Base-by-base conservation (phyloP, 1,284 basidiomycete genomes). In the Inonotus obliquus region DNA sequence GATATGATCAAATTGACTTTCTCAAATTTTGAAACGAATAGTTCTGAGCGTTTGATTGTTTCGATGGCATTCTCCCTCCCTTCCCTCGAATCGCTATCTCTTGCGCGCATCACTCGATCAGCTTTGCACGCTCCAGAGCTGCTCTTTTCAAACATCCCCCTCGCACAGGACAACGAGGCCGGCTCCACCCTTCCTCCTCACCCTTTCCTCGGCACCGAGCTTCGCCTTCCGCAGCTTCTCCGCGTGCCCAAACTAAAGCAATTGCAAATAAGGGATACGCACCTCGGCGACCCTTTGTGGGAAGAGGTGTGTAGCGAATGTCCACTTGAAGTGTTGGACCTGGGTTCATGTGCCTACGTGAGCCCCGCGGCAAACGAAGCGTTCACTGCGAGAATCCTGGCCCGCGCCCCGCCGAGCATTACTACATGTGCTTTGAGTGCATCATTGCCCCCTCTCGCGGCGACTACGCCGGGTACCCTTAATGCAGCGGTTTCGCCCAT, bases 1-100 rank as follows among this genome's bases (percentile, higher is more conserved):
- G 23, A 2, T 21, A 44, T 49, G 47, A 23, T 35, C 41, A n/a
- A 35, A 10, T 17, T 38, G 27, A 17, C 48, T 39, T 38, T 44
- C 1, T 51, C 29, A 29, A 14, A 5, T 55, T 1, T n/a, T 52
- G 21, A 32, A 25, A 19, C 17, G 27, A 1, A 48, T 65, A 89
- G 88, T 72, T 90, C 86, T 70, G 87, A 90, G 69, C 78, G 87
- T 45, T 75, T 88, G 3, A 83, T 81, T 59, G 86, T 89, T n/a
- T 80, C 82, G 13, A 83, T 90, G 61, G 87, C 87, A 0, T 81
- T 82, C 5, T 81, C 83, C 1, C 71, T 85, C 2, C 82, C 82
- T 10, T 72, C 75, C 64, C 79, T 90, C 32, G 70, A 79, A 63
- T 76, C 81, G 57, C 79, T 90, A 57, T 77, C 80, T 13, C 75